phyloP scores from a whole-genome alignment of 2,329 filamentous ascomycete genomes.

The Hypoxylon sp. region DNA sequence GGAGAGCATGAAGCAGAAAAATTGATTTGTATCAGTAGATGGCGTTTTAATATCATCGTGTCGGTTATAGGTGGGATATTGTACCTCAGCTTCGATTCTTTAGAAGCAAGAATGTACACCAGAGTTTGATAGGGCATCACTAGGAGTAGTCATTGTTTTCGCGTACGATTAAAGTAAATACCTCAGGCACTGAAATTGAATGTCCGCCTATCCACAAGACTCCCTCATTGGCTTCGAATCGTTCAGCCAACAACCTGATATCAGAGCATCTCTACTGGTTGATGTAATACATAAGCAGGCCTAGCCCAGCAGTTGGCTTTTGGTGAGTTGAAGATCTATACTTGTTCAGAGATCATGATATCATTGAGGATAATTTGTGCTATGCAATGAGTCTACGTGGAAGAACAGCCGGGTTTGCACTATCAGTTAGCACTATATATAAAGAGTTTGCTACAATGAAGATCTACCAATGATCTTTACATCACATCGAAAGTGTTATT shows the following conservation, averaged over 20 bases:
- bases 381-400: neutral
- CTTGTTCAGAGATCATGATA: neutral
- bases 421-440: neutral
- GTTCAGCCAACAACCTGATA: neutral
- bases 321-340: neutral
- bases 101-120: neutral
- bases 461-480: neutral
- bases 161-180: neutral
- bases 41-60: too few relatives aligned
- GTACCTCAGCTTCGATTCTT: neutral
- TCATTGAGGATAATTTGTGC: neutral
- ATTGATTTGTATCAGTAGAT: constrained; percentile 7
- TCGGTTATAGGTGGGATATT: neutral
- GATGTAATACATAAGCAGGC: neutral
- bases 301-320: neutral
- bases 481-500: neutral
- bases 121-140: neutral
- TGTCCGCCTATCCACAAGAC: neutral
- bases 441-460: neutral
- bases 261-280: neutral
- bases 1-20: constrained; percentile 68
- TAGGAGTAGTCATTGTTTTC: neutral
- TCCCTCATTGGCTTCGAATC: neutral
- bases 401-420: neutral
- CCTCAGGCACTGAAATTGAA: neutral